These are phyloP conservation scores for Pichia sp. DNA, from an alignment of 1,139 yeast genomes.

Conservation along the genomic window DNA sequence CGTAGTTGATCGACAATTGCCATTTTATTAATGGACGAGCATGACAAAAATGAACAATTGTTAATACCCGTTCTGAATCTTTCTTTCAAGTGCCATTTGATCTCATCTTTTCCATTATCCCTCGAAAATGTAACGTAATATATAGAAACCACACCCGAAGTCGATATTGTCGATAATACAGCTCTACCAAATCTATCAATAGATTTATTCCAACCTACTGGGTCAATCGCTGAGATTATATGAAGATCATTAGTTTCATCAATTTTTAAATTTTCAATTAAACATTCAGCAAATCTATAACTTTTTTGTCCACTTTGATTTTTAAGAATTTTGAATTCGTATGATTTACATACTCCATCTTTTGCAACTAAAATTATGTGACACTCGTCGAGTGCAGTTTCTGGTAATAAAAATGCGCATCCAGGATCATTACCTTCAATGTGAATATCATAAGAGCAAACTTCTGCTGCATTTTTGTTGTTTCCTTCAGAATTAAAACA, in stretches of 20 bases:
- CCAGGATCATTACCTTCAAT: slow-evolving; percentile 28
- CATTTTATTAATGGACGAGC: slow-evolving; percentile 68
- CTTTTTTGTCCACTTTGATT: slow-evolving; percentile 19
- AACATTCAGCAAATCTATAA: slow-evolving; percentile 20
- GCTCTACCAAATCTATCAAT: slow-evolving; percentile 40
- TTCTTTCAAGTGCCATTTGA: slow-evolving; percentile 48
- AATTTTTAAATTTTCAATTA: slow-evolving; percentile 26
- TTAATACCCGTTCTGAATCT: slow-evolving; percentile 50
- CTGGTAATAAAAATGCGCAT: slow-evolving; percentile 44
- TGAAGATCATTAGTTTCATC: slow-evolving; percentile 32
- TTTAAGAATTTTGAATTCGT: slow-evolving; percentile 20
- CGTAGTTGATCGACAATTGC: slow-evolving; percentile 60
- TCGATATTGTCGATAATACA: slow-evolving; percentile 54
- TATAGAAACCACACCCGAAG: slow-evolving; percentile 48
- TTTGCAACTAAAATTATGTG: slow-evolving; percentile 41
- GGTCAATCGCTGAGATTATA: slow-evolving; percentile 57
- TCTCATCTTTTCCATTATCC: slow-evolving; percentile 11
- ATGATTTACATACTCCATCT: slow-evolving; percentile 23
- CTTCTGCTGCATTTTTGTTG: slow-evolving; percentile 19
- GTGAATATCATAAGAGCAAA: slow-evolving; percentile 16
- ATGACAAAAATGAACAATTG: slow-evolving; percentile 52
- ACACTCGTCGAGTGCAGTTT: slow-evolving; percentile 32
- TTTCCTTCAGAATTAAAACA: slow-evolving; percentile 31
- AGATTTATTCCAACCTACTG: slow-evolving; percentile 47
- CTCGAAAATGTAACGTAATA: slow-evolving; percentile 35